These are phyloP conservation scores for Neonectria faginata DNA, from an alignment of 2,329 filamentous ascomycete genomes.

Conservation along the genomic window DNA sequence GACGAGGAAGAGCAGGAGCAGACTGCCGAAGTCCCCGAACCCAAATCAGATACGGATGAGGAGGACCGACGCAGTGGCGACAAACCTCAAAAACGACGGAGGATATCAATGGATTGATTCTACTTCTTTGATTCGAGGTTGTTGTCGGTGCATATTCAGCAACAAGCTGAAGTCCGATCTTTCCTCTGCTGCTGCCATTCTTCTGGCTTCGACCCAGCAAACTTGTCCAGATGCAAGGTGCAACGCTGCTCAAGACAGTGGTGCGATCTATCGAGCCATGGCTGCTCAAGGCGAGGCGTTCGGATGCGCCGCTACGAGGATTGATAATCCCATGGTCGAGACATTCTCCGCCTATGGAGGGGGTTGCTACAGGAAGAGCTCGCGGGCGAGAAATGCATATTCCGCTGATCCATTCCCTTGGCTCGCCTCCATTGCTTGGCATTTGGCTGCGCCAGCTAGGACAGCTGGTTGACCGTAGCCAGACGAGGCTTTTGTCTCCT, in stretches of 20 bases:
- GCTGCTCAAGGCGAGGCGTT: no score
- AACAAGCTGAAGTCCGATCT: neutral
- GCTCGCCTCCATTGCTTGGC: neutral
- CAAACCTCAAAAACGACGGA: slow-evolving; percentile 44
- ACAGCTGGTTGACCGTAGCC: neutral
- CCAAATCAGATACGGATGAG: slow-evolving; percentile 40
- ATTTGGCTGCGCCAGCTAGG: neutral
- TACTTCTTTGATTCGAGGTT: neutral
- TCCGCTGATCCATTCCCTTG: neutral
- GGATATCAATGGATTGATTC: slow-evolving; percentile 36
- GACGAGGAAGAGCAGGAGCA: slow-evolving; percentile 47
- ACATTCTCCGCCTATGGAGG: neutral
- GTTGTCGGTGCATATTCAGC: neutral
- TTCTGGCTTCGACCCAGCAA: no score
- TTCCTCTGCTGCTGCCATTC: neutral
- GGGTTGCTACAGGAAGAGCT: slow-evolving; percentile 3
- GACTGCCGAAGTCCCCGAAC: neutral
- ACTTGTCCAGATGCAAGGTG: neutral
- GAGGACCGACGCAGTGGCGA: slow-evolving; percentile 33
- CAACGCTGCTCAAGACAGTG: neutral
- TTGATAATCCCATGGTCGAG: neutral
- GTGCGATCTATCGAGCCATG: slow-evolving; percentile 2
- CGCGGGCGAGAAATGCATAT: neutral
- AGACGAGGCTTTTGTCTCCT: neutral
- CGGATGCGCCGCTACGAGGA: neutral